Base-by-base conservation (phyloP, 768 basidiomycete species). In the Strobilomyces echinocephalus region DNA sequence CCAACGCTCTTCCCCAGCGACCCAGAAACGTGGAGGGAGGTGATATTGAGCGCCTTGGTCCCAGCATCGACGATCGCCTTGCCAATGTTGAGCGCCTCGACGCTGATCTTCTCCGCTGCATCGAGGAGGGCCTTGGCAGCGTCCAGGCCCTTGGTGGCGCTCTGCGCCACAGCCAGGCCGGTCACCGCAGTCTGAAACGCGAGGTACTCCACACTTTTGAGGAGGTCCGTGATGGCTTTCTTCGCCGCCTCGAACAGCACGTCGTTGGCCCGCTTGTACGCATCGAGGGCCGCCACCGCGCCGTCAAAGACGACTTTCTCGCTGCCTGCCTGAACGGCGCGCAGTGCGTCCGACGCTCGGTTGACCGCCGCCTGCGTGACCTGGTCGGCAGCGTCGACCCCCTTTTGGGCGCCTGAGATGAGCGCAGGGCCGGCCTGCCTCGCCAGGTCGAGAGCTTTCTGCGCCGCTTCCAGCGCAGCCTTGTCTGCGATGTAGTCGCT, bases 11-110 rank as follows among this genome's bases (percentile, higher is more conserved):
- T 48, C 10, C 51, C 21, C 8, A 56, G 26, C 15, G 51, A 36
- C 46, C 51, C 55, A 30, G 46, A 53, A 26, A 56, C 21, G 14
- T 49, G 52, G 30, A 56, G 3, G 18, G 52, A 47, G 24, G 55
- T 54, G 9, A 49, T 46, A 16, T 46, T n/a, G 24, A 56, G 36
- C 16, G 31, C 42, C 21, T 45, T 21, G 3, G 21, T 8, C 15
- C 40, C 46, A 7, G 36, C 45, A 9, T 30, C 12, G 26, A 44
- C 35, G 35, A 52, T 33, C 39, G 18, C 18, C 41, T 38, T 36
- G 21, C 40, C 40, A 1, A 56, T 0, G 15, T 6, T 2, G 12
- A 56, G 46, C 2, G 47, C 16, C 3, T 21, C 51, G 8, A 1
- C 12, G 3, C 21, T 8, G 3, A 16, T 41, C 41, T 28, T 24